A percentile compares a stretch with the other conserved stretches of the same genome.
phyloP scores from a whole-genome alignment of 2,329 filamentous ascomycete species.

The Ascochyta viciae-villosae region DNA sequence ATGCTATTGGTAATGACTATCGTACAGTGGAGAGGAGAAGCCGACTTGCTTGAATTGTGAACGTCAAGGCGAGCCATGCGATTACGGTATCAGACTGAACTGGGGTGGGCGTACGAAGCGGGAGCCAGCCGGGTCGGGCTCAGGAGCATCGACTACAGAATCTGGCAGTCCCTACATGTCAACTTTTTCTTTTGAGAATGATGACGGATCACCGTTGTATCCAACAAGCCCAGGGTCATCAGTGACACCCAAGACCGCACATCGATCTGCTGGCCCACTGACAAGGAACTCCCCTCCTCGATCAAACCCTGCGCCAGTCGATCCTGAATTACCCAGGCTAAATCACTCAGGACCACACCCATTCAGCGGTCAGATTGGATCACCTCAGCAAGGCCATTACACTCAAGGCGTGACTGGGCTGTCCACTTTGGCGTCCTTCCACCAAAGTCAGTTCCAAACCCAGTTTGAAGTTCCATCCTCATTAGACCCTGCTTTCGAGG shows the following conservation, averaged over 20 bases:
- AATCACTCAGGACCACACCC: conserved; percentile 26
- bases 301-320: conserved; percentile 33
- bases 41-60: conserved; percentile 76
- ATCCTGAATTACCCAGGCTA: conserved; percentile 35
- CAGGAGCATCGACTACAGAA: conserved; percentile 29
- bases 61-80: conserved; percentile 74
- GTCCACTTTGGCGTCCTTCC: conserved; percentile 19
- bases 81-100: conserved; percentile 81
- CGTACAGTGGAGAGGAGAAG: conserved; percentile 71
- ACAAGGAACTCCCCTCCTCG: conserved; percentile 33
- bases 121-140: conserved; percentile 52
- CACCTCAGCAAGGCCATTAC: conserved; percentile 26
- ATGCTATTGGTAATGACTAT: conserved; percentile 24
- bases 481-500: conserved; percentile 24
- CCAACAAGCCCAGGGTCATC: conserved; percentile 27
- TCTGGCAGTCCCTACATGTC: conserved; percentile 41
- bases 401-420: conserved; percentile 11
- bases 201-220: conserved; percentile 28
- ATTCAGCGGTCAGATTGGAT: conserved; percentile 15
- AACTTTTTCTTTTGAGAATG: conserved; percentile 38
- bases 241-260: conserved; percentile 13
- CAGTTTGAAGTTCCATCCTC: conserved; percentile 36
- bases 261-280: conserved; percentile 32
- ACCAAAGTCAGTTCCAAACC: conserved; percentile 28
- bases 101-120: conserved; percentile 77